These are phyloP conservation scores for Rubia tinctorum DNA, from an alignment of 305 asterid genomes.

Conservation along the genomic window DNA sequence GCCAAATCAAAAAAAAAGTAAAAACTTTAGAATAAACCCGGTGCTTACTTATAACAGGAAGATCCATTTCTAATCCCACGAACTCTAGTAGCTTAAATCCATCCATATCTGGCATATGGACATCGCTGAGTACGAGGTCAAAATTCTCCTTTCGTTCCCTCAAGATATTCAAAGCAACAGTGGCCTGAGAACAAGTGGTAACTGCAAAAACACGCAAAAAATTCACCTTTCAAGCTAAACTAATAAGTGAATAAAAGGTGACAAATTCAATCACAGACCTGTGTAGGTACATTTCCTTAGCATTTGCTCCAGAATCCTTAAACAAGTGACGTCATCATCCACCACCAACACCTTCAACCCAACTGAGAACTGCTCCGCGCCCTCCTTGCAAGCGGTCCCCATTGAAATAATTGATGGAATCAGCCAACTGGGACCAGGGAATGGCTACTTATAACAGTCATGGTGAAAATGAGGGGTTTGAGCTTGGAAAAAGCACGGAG, in stretches of 20 bases:
- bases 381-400: conserved; percentile 16
- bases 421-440: background rate
- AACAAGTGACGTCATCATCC: conserved; percentile 67
- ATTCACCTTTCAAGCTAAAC: background rate
- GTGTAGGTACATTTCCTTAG: conserved; percentile 66
- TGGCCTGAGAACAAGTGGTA: conserved; percentile 70
- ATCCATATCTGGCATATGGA: conserved; percentile 96
- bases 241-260: background rate
- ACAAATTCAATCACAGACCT: conserved; percentile 32
- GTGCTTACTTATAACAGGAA: conserved; percentile 74
- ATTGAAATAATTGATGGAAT: background rate
- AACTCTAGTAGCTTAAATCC: conserved; percentile 87
- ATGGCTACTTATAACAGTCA: background rate
- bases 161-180: conserved; percentile 57
- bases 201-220: conserved; percentile 42
- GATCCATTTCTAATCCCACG: conserved; percentile 87
- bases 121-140: conserved; percentile 80
- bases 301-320: conserved; percentile 70
- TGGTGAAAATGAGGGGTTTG: background rate
- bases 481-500: background rate
- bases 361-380: conserved; percentile 61
- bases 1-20: background rate
- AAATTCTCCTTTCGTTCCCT: conserved; percentile 71
- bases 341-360: conserved; percentile 82
- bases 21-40: too few species aligned